Percentiles rank a stretch among this genome's conserved stretches.
These are phyloP conservation scores for Venturiaceae sp. DNA, from an alignment of 2,329 filamentous ascomycete genomes.

Conservation along the genomic window DNA sequence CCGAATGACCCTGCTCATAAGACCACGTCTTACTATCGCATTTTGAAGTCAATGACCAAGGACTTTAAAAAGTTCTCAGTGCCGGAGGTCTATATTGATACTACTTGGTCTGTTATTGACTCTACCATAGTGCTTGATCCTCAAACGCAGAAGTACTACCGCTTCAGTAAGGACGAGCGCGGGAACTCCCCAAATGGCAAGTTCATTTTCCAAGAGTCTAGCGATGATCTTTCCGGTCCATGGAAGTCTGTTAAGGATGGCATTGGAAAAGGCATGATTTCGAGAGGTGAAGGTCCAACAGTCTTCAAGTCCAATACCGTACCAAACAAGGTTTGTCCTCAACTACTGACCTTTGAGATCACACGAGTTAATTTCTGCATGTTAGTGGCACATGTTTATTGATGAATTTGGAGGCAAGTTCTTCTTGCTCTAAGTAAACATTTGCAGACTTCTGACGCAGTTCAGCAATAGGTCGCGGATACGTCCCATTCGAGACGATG, in stretches of 20 bases:
- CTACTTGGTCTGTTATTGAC: neutral
- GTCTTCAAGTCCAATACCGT: neutral
- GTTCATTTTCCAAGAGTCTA: conserved; percentile 4
- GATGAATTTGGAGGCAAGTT: conserved; percentile 7
- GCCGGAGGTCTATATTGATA: conserved; percentile 1
- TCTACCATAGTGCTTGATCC: neutral
- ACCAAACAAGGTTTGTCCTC: neutral
- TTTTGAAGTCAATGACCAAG: neutral
- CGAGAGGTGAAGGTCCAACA: neutral
- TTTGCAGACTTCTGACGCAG: too few relatives aligned
- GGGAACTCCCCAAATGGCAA: neutral
- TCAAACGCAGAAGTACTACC: neutral
- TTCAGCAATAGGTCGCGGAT: too few relatives aligned
- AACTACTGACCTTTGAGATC: neutral
- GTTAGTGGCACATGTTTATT: conserved; percentile 7
- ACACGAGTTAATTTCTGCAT: neutral
- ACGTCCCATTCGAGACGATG: conserved; percentile 4
- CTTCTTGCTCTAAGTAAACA: too few relatives aligned
- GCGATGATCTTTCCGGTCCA: neutral
- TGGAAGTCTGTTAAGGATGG: conserved; percentile 1
- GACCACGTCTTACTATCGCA: conserved; percentile 1
- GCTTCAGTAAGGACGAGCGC: conserved; percentile 7
- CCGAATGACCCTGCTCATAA: neutral
- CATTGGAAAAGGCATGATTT: conserved; percentile 2
- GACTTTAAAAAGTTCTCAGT: conserved; percentile 3